phyloP scores from a whole-genome alignment of 2,329 filamentous ascomycete genomes.

The Ophiosphaerella herpotricha region DNA sequence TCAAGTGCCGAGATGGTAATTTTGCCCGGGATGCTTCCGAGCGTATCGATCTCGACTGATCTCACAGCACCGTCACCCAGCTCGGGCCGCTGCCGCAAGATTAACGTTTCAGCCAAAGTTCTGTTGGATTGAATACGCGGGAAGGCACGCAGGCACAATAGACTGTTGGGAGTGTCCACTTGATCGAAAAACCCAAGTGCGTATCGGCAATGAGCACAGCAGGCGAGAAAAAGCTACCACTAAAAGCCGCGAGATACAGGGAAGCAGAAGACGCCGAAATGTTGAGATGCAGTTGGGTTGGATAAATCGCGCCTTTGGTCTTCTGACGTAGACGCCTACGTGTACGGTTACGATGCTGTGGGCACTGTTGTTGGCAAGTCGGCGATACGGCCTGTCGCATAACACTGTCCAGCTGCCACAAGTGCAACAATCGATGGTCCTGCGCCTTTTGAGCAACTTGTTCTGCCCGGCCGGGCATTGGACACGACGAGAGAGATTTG shows the following conservation, averaged over 20 bases:
- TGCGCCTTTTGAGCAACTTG: neutral
- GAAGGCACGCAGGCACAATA: neutral
- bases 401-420: neutral
- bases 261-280: neutral
- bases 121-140: neutral
- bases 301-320: neutral
- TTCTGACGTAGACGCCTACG: neutral
- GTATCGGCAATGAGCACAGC: neutral
- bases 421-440: neutral
- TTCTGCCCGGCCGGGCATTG: neutral
- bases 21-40: neutral
- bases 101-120: neutral
- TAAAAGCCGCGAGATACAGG: neutral
- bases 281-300: neutral
- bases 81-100: neutral
- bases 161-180: neutral
- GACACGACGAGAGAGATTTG: neutral
- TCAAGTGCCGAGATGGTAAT: neutral
- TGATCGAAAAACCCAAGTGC: neutral
- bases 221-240: neutral
- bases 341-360: neutral
- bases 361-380: neutral
- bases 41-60: neutral
- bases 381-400: neutral
- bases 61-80: neutral